phyloP scores from a whole-genome alignment of 139 green algal genomes.

The Auxenochlorella pyrenoidosa region DNA sequence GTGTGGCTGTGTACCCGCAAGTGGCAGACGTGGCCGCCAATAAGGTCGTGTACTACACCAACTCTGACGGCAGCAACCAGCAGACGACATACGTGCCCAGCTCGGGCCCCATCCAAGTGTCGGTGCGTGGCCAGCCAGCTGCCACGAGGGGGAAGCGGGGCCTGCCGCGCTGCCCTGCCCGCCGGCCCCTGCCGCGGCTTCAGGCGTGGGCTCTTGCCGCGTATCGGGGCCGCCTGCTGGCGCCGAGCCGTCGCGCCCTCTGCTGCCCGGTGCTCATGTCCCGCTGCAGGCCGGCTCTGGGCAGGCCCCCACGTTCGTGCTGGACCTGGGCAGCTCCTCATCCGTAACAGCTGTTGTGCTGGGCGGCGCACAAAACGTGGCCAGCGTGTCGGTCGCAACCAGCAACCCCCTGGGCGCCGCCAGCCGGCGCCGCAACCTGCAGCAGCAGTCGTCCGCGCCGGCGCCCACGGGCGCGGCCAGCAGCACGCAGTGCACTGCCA shows the following conservation, averaged over 20 bases:
- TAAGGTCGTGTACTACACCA: background rate
- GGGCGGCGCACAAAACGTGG: background rate
- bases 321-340: background rate
- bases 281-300: background rate
- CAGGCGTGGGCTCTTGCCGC: no score
- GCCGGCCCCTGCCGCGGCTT: no score
- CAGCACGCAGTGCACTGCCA: no score
- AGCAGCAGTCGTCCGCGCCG: background rate
- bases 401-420: constrained; percentile 3
- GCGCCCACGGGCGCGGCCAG: background rate
- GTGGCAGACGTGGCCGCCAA: background rate
- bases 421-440: background rate
- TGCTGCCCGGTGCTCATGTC: no score
- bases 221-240: no score
- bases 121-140: no score
- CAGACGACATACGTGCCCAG: background rate
- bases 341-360: background rate
- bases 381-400: background rate
- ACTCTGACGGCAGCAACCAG: background rate
- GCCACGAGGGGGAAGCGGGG: no score
- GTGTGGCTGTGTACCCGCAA: constrained; percentile 18
- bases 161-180: no score
- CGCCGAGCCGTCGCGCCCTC: no score
- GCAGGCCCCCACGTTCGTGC: background rate
- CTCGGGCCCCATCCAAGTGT: no score